Base-by-base conservation (phyloP, 805 yeast genomes). In the Geotrichum ghanense region DNA sequence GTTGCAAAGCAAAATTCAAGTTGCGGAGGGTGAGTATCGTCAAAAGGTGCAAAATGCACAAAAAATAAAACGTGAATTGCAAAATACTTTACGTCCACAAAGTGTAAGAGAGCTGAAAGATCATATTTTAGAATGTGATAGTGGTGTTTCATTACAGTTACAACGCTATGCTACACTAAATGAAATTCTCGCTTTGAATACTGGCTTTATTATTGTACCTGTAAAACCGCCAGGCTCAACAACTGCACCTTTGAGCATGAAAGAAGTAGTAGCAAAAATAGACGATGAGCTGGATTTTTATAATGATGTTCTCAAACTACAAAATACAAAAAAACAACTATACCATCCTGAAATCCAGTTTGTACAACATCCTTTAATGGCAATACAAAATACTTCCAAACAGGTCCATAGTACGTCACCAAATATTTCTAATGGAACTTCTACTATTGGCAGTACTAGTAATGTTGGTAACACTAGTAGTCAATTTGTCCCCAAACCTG, bases 151-250 rank as follows among this genome's bases (percentile, higher is more conserved):
- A 51, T 77, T 90, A 45, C 97, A 90, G 64, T 69, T 92, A 47
- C 90, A 85, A 56, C 87, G 88, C 59, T 90, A 82, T 62, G 81
- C 97, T 2, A 84, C 92, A 23, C 83, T 86, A 73, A 76, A 80
- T 45, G 97, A 90, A 65, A 84, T 85, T 19, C 72, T 84, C 48
- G 73, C 85, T n/a, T 74, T 92, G 67, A 88, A 89, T 57, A 74
- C 84, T 19, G 97, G 97, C 24, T 83, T 88, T 37, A 78, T 83
- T 49, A 72, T 92, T 3, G 69, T 83, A 42, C 97, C 97, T 2
- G 37, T 31, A 5, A 31, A 31, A 12, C 70, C 70, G 14, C 54
- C 63, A 37, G 55, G 64, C 5, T 59, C 61, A 1, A 69, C 73
- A 22, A 68, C 74, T 41, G 57, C 68, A 17, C 73, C 73, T 47